phyloP scores from a whole-genome alignment of 352 stramenopile genomes.

The Globisporangium irregulare region DNA sequence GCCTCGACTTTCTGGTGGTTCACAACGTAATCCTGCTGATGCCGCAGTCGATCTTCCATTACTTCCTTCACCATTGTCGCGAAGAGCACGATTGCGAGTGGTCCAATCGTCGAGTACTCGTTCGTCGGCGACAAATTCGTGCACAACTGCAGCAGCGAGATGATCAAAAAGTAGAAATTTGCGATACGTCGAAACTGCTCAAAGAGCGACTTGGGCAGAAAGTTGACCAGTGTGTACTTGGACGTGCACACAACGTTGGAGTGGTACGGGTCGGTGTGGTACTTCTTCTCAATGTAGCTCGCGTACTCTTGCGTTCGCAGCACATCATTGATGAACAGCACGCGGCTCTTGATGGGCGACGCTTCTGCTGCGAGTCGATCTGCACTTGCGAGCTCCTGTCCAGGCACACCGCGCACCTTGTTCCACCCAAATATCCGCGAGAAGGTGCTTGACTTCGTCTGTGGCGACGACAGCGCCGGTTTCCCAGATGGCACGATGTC shows the following conservation, averaged over 20 bases:
- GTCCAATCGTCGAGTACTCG: conserved; percentile 83
- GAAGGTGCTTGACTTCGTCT: neutral
- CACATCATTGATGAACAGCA: conserved; percentile 74
- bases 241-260: conserved; percentile 77
- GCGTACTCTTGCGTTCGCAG: conserved; percentile 60
- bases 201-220: conserved; percentile 93
- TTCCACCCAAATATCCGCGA: conserved; percentile 27
- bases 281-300: conserved; percentile 42
- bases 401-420: conserved; percentile 25
- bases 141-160: conserved; percentile 92
- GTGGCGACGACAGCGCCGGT: neutral
- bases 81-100: conserved; percentile 73
- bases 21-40: conserved; percentile 70
- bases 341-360: conserved; percentile 42
- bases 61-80: conserved; percentile 87
- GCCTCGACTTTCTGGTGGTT: conserved; percentile 65
- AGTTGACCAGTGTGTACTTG: conserved; percentile 95
- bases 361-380: conserved; percentile 7
- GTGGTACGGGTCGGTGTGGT: conserved; percentile 37
- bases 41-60: conserved; percentile 68
- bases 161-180: conserved; percentile 97
- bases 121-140: conserved; percentile 87
- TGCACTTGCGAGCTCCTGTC: conserved; percentile 20
- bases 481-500: conserved; percentile 4
- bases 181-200: conserved; percentile 95